Evolutionary conservation across 2,329 filamentous ascomycete species (phyloP).

Genomic region (Hypomyces perniciosus): DNA sequence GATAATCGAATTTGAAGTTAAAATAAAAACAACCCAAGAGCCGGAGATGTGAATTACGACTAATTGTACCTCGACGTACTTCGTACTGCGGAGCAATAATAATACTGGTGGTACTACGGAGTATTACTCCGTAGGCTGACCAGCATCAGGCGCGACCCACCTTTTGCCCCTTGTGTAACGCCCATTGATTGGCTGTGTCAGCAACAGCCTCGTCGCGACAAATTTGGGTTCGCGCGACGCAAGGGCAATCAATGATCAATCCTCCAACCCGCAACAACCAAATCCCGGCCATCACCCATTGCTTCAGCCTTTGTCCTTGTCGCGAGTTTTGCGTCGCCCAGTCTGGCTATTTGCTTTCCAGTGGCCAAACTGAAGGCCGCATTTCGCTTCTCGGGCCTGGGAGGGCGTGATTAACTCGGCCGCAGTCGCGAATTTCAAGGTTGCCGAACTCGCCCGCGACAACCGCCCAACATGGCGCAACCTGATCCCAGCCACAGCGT

Average conservation of each 20-base stretch:
- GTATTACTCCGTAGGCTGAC: neutral
- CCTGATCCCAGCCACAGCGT: slow-evolving; percentile 37
- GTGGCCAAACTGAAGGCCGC: neutral
- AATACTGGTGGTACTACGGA: neutral
- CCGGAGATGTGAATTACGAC: neutral
- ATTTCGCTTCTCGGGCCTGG: slow-evolving; percentile 1
- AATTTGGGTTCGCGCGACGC: slow-evolving; percentile 28
- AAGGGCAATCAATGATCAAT: slow-evolving; percentile 4
- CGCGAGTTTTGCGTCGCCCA: slow-evolving; percentile 3
- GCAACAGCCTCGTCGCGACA: slow-evolving; percentile 32
- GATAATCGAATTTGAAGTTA: neutral
- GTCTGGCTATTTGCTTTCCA: neutral
- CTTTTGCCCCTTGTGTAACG: neutral
- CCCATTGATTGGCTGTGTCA: slow-evolving; percentile 22
- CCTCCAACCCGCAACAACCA: slow-evolving; percentile 7
- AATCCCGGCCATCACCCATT: slow-evolving; percentile 1
- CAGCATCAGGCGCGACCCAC: slow-evolving; percentile 15
- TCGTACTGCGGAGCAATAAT: neutral
- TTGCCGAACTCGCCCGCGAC: neutral
- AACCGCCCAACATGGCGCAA: slow-evolving; percentile 31
- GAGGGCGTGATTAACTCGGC: neutral
- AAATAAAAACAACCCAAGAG: slow-evolving; percentile 6
- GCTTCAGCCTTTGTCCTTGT: slow-evolving; percentile 8
- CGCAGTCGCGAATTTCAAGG: slow-evolving; percentile 7
- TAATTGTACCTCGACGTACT: neutral